Evolutionary conservation across 352 stramenopile species (phyloP).

Genomic region (Peronospora belbahrii): DNA sequence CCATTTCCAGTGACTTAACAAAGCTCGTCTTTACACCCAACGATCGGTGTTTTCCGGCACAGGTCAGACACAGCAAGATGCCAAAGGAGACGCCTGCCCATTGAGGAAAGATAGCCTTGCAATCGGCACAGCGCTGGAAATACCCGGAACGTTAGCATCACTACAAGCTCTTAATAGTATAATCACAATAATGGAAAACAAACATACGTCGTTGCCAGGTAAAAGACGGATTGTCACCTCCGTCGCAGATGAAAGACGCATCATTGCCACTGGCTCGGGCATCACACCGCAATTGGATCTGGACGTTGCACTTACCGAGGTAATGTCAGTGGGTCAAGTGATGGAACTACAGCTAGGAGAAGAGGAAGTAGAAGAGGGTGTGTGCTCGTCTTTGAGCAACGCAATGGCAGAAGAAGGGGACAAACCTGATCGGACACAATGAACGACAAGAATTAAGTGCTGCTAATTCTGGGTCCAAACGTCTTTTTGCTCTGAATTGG

Average conservation of each 20-base stretch:
- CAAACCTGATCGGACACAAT: no score
- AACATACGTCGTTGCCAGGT: conserved; percentile 67
- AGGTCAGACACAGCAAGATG: conserved; percentile 70
- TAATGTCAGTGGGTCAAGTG: conserved; percentile 13
- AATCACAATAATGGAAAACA: background rate
- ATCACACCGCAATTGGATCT: conserved; percentile 12
- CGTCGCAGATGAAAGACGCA: conserved; percentile 37
- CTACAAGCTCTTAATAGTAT: background rate
- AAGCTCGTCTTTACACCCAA: conserved; percentile 77
- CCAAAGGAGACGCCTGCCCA: conserved; percentile 81
- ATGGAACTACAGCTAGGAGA: conserved; percentile 9
- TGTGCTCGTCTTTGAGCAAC: conserved; percentile 3
- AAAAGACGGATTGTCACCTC: conserved; percentile 58
- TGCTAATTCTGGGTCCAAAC: no score
- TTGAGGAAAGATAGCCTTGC: conserved; percentile 70
- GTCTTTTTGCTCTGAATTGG: no score
- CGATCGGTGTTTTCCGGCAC: conserved; percentile 68
- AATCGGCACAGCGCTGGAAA: conserved; percentile 70
- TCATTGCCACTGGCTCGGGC: conserved; percentile 12
- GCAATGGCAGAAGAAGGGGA: no score
- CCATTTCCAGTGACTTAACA: conserved; percentile 80
- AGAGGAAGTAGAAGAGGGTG: no score
- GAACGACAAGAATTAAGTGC: no score
- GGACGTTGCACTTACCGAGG: conserved; percentile 1
- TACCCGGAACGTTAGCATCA: background rate